A percentile compares a stretch with the other conserved stretches of the same genome.
These are phyloP conservation scores for Chamaenerion angustifolium DNA, from an alignment of 345 rosid genomes.

Conservation along the genomic window DNA sequence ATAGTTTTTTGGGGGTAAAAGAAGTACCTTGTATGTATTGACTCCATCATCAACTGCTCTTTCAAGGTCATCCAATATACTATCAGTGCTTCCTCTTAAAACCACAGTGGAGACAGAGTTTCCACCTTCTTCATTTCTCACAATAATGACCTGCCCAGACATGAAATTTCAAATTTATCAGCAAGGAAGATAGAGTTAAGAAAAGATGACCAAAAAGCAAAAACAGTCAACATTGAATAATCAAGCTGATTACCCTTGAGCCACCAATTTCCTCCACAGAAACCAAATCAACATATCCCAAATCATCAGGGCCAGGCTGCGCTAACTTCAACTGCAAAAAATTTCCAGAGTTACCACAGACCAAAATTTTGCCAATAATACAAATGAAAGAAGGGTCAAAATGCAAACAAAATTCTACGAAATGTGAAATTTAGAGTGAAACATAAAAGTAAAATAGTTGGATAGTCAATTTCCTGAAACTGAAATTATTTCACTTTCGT, in stretches of 20 bases:
- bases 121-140: conserved; percentile 88
- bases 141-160: conserved; percentile 54
- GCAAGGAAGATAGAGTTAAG: neutral
- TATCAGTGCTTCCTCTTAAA: conserved; percentile 89
- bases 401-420: neutral
- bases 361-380: neutral
- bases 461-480: too few relatives aligned
- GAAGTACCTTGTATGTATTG: conserved; percentile 76
- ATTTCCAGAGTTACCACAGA: conserved; percentile 6
- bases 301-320: conserved; percentile 74
- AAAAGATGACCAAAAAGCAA: neutral
- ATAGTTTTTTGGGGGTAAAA: neutral
- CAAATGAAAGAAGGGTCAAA: neutral
- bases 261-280: conserved; percentile 98
- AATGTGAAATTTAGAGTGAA: too few relatives aligned
- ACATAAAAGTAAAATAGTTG: too few relatives aligned
- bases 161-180: neutral
- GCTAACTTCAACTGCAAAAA: conserved; percentile 71
- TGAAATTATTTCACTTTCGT: too few relatives aligned
- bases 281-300: conserved; percentile 79
- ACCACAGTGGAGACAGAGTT: conserved; percentile 78
- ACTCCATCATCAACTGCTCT: conserved; percentile 99
- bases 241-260: conserved; percentile 42
- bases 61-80: conserved; percentile 95
- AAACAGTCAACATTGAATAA: neutral